Base-by-base conservation (phyloP, 257 asterid genomes). In the Solanum tarijense region DNA sequence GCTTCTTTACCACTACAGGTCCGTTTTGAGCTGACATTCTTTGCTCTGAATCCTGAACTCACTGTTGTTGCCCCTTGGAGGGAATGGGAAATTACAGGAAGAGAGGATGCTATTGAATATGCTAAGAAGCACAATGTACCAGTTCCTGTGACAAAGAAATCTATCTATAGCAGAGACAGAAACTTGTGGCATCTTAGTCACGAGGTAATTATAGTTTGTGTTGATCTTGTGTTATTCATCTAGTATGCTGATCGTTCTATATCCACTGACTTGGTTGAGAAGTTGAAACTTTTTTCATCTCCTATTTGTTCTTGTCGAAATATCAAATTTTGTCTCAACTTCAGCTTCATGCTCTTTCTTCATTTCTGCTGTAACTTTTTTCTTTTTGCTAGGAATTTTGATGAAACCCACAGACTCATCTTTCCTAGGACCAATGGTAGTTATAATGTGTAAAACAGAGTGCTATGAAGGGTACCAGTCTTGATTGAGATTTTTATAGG, bases 31-130 rank as follows among this genome's bases (percentile, higher is more conserved):
- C 98, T 97, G 87, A 96, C 99, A 85, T 97, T 97, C 96, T 97
- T 97, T 89, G 99, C 99, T 81, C 93, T 96, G 86, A 96, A 97
- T 92, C 99, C 99, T 62, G 98, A 95, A 83, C 99, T 97, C 69
- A 92, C 87, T 88, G 99, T 96, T 78, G 99, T 97, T 89, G 99
- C 98, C 68, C 99, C 99, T 87, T 97, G 99, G 99, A 96, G 99
- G 91, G 99, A 97, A 88, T 97, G 99, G 99, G 99, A 95, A 75
- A 97, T 97, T 83, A 94, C 86, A 11, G 99, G 99, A 86, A 91
- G 99, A 91, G 99, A 97, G 89, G 99, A 96, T 88, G 99, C 99
- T 35, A 97, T 96, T 35, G 99, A 97, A 90, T 97, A 95, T 90
- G 99, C 98, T 89, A 94, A 90, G 90, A 96, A 93, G 91, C 99